Base-by-base conservation (phyloP, 345 rosid genomes). In the Ceriops decandra region DNA sequence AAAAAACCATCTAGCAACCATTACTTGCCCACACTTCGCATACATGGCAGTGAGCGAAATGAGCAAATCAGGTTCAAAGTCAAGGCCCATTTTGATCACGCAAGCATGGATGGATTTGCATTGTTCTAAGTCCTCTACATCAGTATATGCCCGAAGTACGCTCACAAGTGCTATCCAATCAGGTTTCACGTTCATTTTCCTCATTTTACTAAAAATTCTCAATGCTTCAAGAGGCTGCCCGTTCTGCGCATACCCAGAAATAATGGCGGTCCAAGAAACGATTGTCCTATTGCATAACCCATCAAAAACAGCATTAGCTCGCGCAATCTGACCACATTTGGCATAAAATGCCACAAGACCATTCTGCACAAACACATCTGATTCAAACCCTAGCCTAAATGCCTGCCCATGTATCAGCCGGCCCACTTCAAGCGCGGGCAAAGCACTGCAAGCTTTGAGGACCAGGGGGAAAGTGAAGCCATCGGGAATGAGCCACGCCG, bases 151-250 rank as follows among this genome's bases (percentile, higher is more conserved):
- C 79, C 79, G 83, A 57, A 90, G 83, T 72, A 86, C 80, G 52
- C 90, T 87, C 38, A 85, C 93, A 60, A 90, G 82, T 64, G 93
- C 71, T 56, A 90, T 81, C 86, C 87, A 85, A 73, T 90, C 87
- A 1, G 81, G 90, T 70, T 74, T 82, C 63, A 86, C 73, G 71
- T 77, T 71, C 64, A 57, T 60, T 77, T 64, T 72, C 77, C 84
- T 77, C 88, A 90, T 87, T 70, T 78, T 75, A 74, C 82, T 24
- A 60, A 82, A 87, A 74, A 83, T 72, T 62, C 77, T 73, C 60
- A 85, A 78, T 64, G 96, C 91, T 72, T 82, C 88, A 69, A 80
- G 0, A 57, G 86, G 89, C 66, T 80, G 73, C 63, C 84, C 88
- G 64, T 90, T 90, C 77, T 90, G 90, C 19, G 87, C 84, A 78